A percentile compares a stretch with the other conserved stretches of the same genome.
phyloP scores from a whole-genome alignment of 768 basidiomycete genomes.

The Naganishia randhawae region DNA sequence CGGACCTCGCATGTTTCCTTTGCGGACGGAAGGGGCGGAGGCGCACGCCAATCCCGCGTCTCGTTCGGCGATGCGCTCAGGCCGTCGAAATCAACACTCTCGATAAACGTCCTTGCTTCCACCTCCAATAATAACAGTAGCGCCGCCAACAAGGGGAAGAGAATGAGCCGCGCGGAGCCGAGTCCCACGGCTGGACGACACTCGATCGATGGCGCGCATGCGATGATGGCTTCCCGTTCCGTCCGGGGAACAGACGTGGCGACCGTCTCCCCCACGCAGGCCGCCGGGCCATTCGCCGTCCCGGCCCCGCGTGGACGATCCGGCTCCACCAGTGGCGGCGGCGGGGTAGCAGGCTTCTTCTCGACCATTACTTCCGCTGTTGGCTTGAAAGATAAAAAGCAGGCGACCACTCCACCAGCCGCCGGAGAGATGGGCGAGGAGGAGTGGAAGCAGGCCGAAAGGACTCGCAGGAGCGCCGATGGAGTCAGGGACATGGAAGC shows the following conservation, averaged over 20 bases:
- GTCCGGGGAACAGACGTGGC: conserved; percentile 30
- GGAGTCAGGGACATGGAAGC: conserved; percentile 46
- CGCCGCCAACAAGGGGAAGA: conserved; percentile 6
- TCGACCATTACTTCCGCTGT: conserved; percentile 20
- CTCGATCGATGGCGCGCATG: conserved; percentile 32
- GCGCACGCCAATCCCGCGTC: conserved; percentile 41
- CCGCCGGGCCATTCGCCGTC: conserved; percentile 40
- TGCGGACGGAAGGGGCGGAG: conserved; percentile 37
- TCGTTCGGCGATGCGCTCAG: conserved; percentile 48
- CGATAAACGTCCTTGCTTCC: conserved; percentile 28
- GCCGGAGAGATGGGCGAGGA: neutral
- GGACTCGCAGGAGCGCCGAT: conserved; percentile 44
- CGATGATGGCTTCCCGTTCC: conserved; percentile 33
- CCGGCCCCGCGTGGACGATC: neutral
- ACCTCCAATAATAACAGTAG: conserved; percentile 28
- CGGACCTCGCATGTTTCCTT: conserved; percentile 49
- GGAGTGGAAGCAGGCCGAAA: conserved; percentile 35
- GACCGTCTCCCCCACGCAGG: conserved; percentile 45
- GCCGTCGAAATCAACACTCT: conserved; percentile 33
- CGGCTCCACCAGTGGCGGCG: conserved; percentile 2
- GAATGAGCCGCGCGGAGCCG: conserved; percentile 5
- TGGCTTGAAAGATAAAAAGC: conserved; percentile 24
- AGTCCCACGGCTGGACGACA: conserved; percentile 16
- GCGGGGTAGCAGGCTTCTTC: conserved; percentile 17
- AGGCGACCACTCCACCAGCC: neutral